phyloP scores from a whole-genome alignment of 2,329 filamentous ascomycete species.

The Sporothrix brasiliensis region DNA sequence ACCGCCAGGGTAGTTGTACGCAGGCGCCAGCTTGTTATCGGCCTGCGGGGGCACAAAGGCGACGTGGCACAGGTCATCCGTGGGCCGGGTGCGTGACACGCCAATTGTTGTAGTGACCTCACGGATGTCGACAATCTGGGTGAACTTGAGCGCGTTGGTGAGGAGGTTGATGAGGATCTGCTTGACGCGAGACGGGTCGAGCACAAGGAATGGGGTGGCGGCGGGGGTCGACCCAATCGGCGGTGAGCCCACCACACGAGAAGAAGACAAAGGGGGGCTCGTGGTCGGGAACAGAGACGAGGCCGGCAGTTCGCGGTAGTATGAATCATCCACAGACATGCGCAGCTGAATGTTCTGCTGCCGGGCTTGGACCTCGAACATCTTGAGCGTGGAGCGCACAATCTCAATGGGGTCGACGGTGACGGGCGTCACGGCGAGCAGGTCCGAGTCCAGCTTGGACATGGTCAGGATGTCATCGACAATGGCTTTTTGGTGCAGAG shows the following conservation, averaged over 20 bases:
- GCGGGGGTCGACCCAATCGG: conserved; percentile 40
- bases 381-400: conserved; percentile 69
- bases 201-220: conserved; percentile 64
- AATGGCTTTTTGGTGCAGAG: conserved; percentile 77
- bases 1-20: conserved; percentile 22
- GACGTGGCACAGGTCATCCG: conserved; percentile 52
- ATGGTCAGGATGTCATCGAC: conserved; percentile 75
- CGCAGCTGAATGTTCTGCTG: conserved; percentile 69
- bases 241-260: not conserved
- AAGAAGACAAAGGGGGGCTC: not conserved
- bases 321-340: conserved; percentile 65
- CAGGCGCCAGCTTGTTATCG: conserved; percentile 28
- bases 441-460: conserved; percentile 74
- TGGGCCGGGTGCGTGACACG: conserved; percentile 48
- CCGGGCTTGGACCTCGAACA: conserved; percentile 75
- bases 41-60: conserved; percentile 61
- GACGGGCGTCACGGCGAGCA: conserved; percentile 71
- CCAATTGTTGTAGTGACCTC: conserved; percentile 56
- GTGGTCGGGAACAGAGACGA: conserved; percentile 10
- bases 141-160: conserved; percentile 83
- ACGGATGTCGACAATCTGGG: conserved; percentile 62
- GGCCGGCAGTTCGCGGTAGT: conserved; percentile 42
- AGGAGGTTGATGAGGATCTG: conserved; percentile 81
- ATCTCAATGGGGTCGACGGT: conserved; percentile 69
- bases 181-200: conserved; percentile 74